phyloP scores from a whole-genome alignment of 139 green algal genomes.

The Tetraselmis chui region DNA sequence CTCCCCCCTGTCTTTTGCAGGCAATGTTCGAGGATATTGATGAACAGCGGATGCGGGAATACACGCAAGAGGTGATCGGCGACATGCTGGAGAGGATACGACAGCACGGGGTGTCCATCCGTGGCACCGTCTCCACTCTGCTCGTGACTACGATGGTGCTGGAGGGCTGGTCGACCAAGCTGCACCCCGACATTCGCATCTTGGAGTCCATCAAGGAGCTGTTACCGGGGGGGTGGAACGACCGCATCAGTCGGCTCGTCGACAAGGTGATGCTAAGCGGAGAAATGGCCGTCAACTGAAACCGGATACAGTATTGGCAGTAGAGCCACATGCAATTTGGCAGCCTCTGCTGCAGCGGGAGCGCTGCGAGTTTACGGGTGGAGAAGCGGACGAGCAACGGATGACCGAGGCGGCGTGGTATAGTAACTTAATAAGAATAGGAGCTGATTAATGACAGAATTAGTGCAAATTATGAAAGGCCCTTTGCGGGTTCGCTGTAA shows the following conservation, averaged over 20 bases:
- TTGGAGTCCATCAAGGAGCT: conserved; percentile 61
- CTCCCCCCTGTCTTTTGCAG: not conserved
- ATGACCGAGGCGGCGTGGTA: no score
- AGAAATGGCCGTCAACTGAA: no score
- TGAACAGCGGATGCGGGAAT: conserved; percentile 46
- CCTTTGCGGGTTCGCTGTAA: no score
- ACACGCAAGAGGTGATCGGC: conserved; percentile 65
- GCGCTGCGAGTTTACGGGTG: no score
- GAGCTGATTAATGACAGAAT: no score
- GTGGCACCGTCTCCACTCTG: conserved; percentile 51
- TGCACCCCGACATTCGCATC: conserved; percentile 84
- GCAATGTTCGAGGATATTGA: not conserved
- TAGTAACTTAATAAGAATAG: no score
- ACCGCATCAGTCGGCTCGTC: conserved; percentile 42
- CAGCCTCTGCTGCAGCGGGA: no score
- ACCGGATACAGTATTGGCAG: no score
- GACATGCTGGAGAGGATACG: conserved; percentile 75
- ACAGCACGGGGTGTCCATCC: conserved; percentile 52
- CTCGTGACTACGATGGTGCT: conserved; percentile 82
- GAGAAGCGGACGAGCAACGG: no score
- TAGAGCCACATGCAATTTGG: no score
- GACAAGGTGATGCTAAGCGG: conserved; percentile 38
- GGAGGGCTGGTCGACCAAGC: conserved; percentile 79
- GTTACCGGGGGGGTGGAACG: conserved; percentile 40
- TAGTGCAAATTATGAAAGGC: no score